A percentile compares a stretch with the other conserved stretches of the same genome.
Evolutionary conservation across 768 basidiomycete genomes (phyloP).

Genomic region (Mrakia gelida): DNA sequence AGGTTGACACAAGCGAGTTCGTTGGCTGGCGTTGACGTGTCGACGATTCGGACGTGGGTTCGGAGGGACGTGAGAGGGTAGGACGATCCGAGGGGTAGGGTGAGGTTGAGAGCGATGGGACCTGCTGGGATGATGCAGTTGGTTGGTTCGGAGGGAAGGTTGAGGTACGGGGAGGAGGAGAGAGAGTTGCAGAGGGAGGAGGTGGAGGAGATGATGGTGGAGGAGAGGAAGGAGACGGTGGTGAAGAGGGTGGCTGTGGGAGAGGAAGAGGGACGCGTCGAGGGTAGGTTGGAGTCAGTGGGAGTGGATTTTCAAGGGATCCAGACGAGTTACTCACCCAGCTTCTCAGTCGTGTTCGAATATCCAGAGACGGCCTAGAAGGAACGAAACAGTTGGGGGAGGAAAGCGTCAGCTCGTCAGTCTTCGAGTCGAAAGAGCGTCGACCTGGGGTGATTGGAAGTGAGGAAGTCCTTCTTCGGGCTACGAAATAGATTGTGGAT

Average conservation of each 20-base stretch:
- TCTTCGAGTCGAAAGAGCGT: no score
- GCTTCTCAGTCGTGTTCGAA: conserved; percentile 58
- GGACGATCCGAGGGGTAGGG: conserved; percentile 58
- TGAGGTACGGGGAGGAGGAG: conserved; percentile 58
- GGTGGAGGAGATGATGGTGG: conserved; percentile 64
- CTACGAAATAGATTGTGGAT: no score
- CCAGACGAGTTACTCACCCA: conserved; percentile 53
- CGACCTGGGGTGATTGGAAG: background rate
- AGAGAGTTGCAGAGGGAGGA: conserved; percentile 74
- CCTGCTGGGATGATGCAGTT: conserved; percentile 73
- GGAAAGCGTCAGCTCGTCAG: background rate
- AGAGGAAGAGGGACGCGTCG: background rate
- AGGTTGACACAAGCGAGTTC: conserved; percentile 81
- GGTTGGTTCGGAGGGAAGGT: conserved; percentile 48
- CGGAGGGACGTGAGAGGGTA: conserved; percentile 76
- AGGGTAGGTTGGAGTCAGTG: no score
- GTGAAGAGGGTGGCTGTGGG: conserved; percentile 31
- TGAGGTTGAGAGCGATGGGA: conserved; percentile 70
- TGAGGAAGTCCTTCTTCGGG: background rate
- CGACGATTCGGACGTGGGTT: conserved; percentile 81
- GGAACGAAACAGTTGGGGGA: background rate
- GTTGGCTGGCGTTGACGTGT: conserved; percentile 57
- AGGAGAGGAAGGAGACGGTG: conserved; percentile 56
- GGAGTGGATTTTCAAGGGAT: background rate
- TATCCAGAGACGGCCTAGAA: conserved; percentile 46